Evolutionary conservation across 768 basidiomycete genomes (phyloP).

Genomic region (Calvatia gigantea): DNA sequence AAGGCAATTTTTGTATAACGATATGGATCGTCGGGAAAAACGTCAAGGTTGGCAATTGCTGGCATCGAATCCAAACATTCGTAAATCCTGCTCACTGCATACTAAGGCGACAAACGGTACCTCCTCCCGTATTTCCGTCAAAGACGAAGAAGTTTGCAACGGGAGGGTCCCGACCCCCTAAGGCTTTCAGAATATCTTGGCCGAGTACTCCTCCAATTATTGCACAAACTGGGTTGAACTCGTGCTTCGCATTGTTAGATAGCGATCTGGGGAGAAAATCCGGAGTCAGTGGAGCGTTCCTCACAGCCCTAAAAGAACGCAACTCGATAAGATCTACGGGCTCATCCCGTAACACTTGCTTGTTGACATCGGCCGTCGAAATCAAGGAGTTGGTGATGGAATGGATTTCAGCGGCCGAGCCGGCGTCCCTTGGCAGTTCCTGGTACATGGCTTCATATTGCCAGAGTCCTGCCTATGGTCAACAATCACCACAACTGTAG

Average conservation of each 20-base stretch:
- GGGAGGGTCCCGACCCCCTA: constrained; percentile 88
- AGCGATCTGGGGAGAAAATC: constrained; percentile 46
- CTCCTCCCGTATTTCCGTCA: constrained; percentile 78
- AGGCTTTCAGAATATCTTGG: constrained; percentile 90
- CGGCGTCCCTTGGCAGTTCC: constrained; percentile 47
- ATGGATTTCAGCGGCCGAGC: constrained; percentile 51
- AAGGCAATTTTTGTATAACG: background rate
- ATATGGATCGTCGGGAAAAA: constrained; percentile 7
- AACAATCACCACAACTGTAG: constrained; percentile 4
- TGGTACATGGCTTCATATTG: constrained; percentile 66
- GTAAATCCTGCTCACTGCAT: constrained; percentile 33
- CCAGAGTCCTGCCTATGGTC: constrained; percentile 64
- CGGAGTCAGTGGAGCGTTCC: constrained; percentile 4
- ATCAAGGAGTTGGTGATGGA: constrained; percentile 62
- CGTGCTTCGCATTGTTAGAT: constrained; percentile 66
- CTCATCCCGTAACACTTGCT: constrained; percentile 53
- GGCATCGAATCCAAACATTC: background rate
- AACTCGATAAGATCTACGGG: constrained; percentile 67
- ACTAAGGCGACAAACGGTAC: constrained; percentile 57
- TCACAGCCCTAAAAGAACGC: constrained; percentile 14
- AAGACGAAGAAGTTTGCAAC: constrained; percentile 91
- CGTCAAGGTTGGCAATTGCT: background rate
- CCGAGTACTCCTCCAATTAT: constrained; percentile 93
- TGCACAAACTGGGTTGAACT: constrained; percentile 92
- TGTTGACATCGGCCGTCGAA: constrained; percentile 63